Conservation (phyloP, 164 flowering plant species). For the Vitis vinifera region ASM3070453v1 NC_081808.1:2209001-2209500, state of each 20-base stretch:
- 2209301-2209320: constrained; percentile 99
- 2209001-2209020: constrained; percentile 5
- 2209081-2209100: constrained; percentile 90
- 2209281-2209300: constrained; percentile 96
- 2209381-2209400: constrained; percentile 80
- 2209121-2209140: too few relatives aligned
- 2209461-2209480: not conserved
- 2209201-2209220: too few relatives aligned
- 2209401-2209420: not conserved
- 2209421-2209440: too few relatives aligned
- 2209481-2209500: not conserved
- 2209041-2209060: constrained; percentile 90
- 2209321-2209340: constrained; percentile 99
- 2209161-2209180: too few relatives aligned
- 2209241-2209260: not conserved
- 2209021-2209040: constrained; percentile 90
- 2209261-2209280: constrained; percentile 92
- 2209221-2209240: too few relatives aligned
- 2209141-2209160: too few relatives aligned
- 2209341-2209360: constrained; percentile 94
- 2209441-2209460: too few relatives aligned
- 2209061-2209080: constrained; percentile 92
- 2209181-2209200: too few relatives aligned
- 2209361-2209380: constrained; percentile 99
- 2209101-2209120: not conserved